Base-by-base conservation (phyloP, 306 rosid genomes). In the Inga leiocalycina region DNA sequence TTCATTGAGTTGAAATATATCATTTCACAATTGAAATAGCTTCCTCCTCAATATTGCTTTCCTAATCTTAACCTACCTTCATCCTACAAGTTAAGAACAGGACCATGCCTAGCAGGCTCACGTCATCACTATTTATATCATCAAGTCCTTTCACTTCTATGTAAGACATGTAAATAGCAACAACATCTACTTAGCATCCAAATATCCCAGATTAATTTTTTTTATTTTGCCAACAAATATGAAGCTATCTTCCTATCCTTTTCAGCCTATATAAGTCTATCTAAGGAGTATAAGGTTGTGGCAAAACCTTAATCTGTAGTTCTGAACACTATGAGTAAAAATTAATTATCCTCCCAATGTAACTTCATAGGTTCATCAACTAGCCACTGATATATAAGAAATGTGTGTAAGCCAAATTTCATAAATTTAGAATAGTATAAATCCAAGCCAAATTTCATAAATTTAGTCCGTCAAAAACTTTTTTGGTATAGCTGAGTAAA, bases 181-280 rank as follows among this genome's bases (percentile, higher is more conserved):
- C 37, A 52, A 27, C 17, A 62, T 27, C 35, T 12, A 27, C 14
- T 61, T 61, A 35, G 17, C 67, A 11, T 61, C 15, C 67, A 22
- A 24, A 61, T 22, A 24, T 24, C 35, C 6, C 24, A 61, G 67
- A 0, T 10, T 61, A 3, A 61, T 61, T 14, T 7, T 7, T 9
- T 32, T 22, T 27, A 27, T 19, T 27, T 12, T 62, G 39, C 39
- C 69, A 62, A 39, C 19, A 27, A 12, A 30, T 27, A 27, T 62
- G 69, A 61, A 24, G 68, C 68, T 61, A 48, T 61, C 66, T 68
- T 46, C 67, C 20, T 64, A 84, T 75, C 32, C 35, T 52, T 56
- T 67, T 54, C 16, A 67, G 84, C 66, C 43, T 52, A 52, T 32
- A 32, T 10, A 52, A 0, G 51, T 49, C 30, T 49, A 16, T 10